Evolutionary conservation across 768 basidiomycete genomes (phyloP), one percentile per base, ranked within the genome.

Genomic region (Dentipellis sp.): DNA sequence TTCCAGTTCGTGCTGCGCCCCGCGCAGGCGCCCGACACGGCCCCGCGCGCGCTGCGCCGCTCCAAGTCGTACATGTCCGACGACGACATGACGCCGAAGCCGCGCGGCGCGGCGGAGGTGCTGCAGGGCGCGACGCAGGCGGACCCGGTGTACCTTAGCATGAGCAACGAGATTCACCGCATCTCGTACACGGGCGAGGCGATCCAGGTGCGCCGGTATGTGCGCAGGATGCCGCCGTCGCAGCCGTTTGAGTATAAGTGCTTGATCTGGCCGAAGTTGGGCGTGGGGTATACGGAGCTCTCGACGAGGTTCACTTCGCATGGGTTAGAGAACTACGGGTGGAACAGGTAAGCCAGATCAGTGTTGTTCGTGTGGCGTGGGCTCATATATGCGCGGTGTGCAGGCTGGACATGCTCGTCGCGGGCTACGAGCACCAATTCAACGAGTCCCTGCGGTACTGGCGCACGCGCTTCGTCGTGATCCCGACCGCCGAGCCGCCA

Each of bases 121-220:
- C 72, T 86, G 62, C 73, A 71, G 50, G 77, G 78, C 0, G 78
- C 83, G 39, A 70, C 69, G 0, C 78, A 84, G 40, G 69, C 69
- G 39, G 82, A 87, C 52, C 86, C 93, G 1, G 85, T 97, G 7
- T 98, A 88, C 72, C 77, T 98, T 54, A 91, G 91, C 62, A 94
- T 94, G 82, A 87, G 86, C 66, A 95, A 97, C 66, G 91, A 95
- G 69, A 92, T 98, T 45, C 95, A 98, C 69, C 78, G 88, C 22
- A 84, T 99, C 58, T 85, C 87, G 42, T 98, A 94, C 64, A 90
- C 86, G 47, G 89, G 90, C n/a, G 88, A 94, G 63, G 79, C 83
- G 14, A 90, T 98, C 58, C 87, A 92, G 64, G 92, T 97, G 16
- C 80, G 86, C 62, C 78, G 91, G 40, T 93, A 92, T 66, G 86